Evolutionary conservation across 192 early-diverging fungal genomes (phyloP).

Genomic region (Coemansia sp.): DNA sequence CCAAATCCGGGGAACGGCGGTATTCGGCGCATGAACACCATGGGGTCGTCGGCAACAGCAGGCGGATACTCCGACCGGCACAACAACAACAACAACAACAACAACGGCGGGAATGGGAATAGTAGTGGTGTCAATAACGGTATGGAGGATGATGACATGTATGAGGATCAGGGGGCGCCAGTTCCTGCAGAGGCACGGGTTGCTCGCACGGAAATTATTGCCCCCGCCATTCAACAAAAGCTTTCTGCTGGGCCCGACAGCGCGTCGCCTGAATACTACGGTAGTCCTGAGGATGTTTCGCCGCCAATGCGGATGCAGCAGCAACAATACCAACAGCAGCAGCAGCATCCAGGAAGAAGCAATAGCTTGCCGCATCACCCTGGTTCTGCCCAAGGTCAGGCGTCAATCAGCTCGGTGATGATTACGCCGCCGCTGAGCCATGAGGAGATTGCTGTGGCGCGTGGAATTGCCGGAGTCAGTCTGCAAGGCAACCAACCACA

Average conservation of each 20-base stretch:
- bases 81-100: not conserved
- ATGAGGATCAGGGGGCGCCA: constrained; percentile 11
- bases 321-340: constrained; percentile 10
- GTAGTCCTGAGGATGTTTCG: constrained; percentile 1
- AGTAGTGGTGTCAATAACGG: no score
- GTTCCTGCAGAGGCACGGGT: constrained; percentile 21
- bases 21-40: constrained; percentile 9
- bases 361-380: constrained; percentile 27
- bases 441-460: constrained; percentile 35
- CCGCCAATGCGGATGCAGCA: constrained; percentile 3
- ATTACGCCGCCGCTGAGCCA: constrained; percentile 49
- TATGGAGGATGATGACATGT: not conserved
- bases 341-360: constrained; percentile 7
- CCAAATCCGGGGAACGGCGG: not conserved
- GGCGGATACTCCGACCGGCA: constrained; percentile 7
- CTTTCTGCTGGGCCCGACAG: constrained; percentile 15
- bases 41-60: not conserved
- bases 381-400: constrained; percentile 25
- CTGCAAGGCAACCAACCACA: constrained; percentile 1
- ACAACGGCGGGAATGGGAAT: constrained; percentile 5
- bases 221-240: constrained; percentile 38
- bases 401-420: constrained; percentile 27
- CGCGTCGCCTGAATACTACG: constrained; percentile 28
- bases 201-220: constrained; percentile 47
- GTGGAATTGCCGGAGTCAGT: constrained; percentile 38